Percentiles rank a stretch among this genome's conserved stretches.
phyloP scores from a whole-genome alignment of 1,284 basidiomycete species.

The Ganoderma lingzhi region DNA sequence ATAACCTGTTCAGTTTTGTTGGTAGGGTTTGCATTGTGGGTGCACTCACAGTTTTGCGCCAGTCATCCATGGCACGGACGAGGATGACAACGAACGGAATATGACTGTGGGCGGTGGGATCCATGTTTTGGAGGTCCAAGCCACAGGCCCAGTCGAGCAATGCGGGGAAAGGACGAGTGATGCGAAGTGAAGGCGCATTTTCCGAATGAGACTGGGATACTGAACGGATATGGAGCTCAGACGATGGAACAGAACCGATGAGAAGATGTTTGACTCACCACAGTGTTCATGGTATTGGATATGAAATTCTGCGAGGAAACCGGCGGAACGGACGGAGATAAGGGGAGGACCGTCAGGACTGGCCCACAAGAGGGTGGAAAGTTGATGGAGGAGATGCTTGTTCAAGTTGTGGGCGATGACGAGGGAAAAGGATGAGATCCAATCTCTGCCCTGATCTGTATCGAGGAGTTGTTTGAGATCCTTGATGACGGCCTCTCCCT shows the following conservation, averaged over 20 bases:
- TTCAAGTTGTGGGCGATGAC: conserved; percentile 88
- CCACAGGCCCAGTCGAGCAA: conserved; percentile 77
- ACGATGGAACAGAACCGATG: neutral
- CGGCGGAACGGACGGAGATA: conserved; percentile 82
- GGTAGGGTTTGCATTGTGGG: neutral
- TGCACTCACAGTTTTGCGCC: conserved; percentile 71
- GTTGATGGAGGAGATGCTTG: conserved; percentile 58
- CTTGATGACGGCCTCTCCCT: conserved; percentile 72
- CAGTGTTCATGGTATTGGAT: conserved; percentile 89
- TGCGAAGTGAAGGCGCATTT: conserved; percentile 81
- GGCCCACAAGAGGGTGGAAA: conserved; percentile 77
- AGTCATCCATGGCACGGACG: conserved; percentile 82
- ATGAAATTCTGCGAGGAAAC: conserved; percentile 89
- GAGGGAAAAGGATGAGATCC: conserved; percentile 62
- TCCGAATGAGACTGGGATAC: conserved; percentile 40
- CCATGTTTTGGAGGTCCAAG: conserved; percentile 79
- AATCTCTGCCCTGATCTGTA: conserved; percentile 52
- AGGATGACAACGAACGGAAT: conserved; percentile 90
- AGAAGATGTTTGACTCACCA: conserved; percentile 55
- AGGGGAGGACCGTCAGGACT: conserved; percentile 67
- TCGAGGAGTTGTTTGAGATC: conserved; percentile 66
- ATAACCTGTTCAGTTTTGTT: neutral
- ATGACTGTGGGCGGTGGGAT: conserved; percentile 88
- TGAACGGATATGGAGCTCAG: conserved; percentile 18
- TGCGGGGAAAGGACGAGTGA: conserved; percentile 89